Percentiles rank a stretch among this genome's conserved stretches.
phyloP scores from a whole-genome alignment of 2,329 filamentous ascomycete species.

The Fusarium sp. region DNA sequence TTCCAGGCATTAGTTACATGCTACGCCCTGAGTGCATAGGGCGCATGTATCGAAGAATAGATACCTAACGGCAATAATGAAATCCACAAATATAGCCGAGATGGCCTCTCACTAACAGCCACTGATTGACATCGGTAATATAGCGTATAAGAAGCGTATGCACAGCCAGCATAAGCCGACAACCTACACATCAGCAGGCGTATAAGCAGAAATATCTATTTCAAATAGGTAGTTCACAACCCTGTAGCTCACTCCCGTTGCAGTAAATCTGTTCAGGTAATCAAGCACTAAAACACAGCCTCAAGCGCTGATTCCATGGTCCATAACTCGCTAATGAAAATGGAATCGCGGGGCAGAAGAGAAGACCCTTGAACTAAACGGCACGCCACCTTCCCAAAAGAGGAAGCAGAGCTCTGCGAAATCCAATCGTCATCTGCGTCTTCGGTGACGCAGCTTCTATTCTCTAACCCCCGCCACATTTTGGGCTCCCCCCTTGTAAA shows the following conservation, averaged over 20 bases:
- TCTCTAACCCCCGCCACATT: neutral
- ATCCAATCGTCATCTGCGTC: constrained; percentile 41
- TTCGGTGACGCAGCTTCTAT: constrained; percentile 31
- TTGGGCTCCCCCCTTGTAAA: too few species aligned
- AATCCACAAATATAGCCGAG: neutral
- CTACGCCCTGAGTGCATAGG: neutral
- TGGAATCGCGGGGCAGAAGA: constrained; percentile 13
- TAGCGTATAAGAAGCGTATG: neutral
- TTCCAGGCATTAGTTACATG: neutral
- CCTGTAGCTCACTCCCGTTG: neutral
- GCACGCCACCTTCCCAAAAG: constrained; percentile 27
- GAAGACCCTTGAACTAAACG: constrained; percentile 7
- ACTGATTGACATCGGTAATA: neutral
- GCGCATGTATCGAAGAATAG: neutral
- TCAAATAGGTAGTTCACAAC: neutral
- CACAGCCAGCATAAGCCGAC: neutral
- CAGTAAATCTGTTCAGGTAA: neutral
- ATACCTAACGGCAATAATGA: neutral
- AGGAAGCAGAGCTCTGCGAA: constrained; percentile 30
- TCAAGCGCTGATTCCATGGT: neutral
- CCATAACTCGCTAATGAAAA: neutral
- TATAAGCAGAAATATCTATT: neutral
- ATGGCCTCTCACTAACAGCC: neutral
- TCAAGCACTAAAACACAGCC: neutral
- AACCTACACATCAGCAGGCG: neutral